Base-by-base conservation (phyloP, 371 early-diverging fungal genomes). In the Lichtheimia ornata region DNA sequence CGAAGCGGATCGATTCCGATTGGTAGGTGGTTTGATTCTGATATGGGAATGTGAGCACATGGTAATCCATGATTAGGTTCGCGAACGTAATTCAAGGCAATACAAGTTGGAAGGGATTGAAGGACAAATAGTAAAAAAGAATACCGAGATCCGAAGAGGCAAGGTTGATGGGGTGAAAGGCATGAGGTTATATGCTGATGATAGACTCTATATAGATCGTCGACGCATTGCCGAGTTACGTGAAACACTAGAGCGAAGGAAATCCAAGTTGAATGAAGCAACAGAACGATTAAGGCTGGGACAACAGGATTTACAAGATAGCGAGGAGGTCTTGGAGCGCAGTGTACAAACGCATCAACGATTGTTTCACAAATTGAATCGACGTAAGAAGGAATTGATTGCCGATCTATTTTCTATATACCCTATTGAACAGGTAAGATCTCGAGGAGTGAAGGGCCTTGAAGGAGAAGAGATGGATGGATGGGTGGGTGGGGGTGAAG, bases 341-440 rank as follows among this genome's bases (percentile, higher is more conserved):
- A 84, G 79, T 59, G 73, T 73, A 25, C 69, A 81, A 28, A 83
- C 82, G 70, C 74, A 79, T 30, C 74, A 73, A 28, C 57, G 63
- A 22, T 64, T 73, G 6, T 63, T 79, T 44, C 70, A 74, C 49
- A 63, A 84, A 56, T 65, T 74, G 56, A 71, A 76, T 14, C 63
- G 72, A 30, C 76, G 79, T 51, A 75, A 82, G 44, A 84, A 79
- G 52, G 81, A 84, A 41, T 63, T 89, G 17, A 83, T 89, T 35
- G 79, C 80, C 3, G 86, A 84, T 60, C 57, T 88, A 53, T 82
- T 81, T 50, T 76, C 76, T 13, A 85, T 91, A 53, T 91, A 84
- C 69, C 88, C 88, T 9, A 85, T 91, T 43, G 84, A 83, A 70
- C 81, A 74, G 79, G 84, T 82, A 78, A 67, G 62, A 40, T 17